Base-by-base conservation (phyloP, 2,329 filamentous ascomycete species). In the Colletotrichum tamarilloi region DNA sequence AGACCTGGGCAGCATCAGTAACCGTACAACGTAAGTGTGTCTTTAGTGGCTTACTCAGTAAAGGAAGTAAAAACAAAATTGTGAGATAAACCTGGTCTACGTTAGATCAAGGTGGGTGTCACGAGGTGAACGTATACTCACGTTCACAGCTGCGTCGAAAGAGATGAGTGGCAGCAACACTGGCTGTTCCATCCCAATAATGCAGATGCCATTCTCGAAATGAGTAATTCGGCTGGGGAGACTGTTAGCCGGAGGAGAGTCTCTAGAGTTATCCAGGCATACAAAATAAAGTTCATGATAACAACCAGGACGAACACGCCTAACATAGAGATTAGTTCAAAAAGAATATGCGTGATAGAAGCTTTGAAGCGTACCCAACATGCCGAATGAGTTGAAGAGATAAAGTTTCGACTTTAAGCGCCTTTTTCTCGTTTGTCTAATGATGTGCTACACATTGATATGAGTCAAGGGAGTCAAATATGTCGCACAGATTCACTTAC, bases 211-310 rank as follows among this genome's bases (percentile, higher is more conserved):
- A 9, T 69, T 24, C 5, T 59, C 2, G 5, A 58, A 72, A 16
- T 72, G 49, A 1, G 70, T 69, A 2, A 72, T 69, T 16, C 70
- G 66, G 59, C 67, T 69, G 4, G 2, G 9, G 9, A 22, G 7
- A 32, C 6, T 2, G 11, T 69, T 26, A 69, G 52, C 11, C 26
- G 24, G 3, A 12, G 16, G 3, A 4, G 8, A 1, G 4, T 1
- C 1, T 5, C 12, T 14, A 1, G 2, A 7, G 5, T 5, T 2
- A 14, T 6, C 14, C n/a, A n/a, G 5, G 16, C n/a, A 12, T 58
- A 69, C 67, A 72, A 72, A 16, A 69, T 64, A n/a, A 72, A 72
- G 42, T 65, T 69, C 53, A 72, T 32, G 19, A 69, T 72, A 6
- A 72, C 66, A n/a, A 72, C 59, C 19, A 72, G 26, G 3, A 72